A percentile compares a stretch with the other conserved stretches of the same genome.
Evolutionary conservation across 2,329 filamentous ascomycete genomes (phyloP).

Genomic region (Sclerotinia subarctica): DNA sequence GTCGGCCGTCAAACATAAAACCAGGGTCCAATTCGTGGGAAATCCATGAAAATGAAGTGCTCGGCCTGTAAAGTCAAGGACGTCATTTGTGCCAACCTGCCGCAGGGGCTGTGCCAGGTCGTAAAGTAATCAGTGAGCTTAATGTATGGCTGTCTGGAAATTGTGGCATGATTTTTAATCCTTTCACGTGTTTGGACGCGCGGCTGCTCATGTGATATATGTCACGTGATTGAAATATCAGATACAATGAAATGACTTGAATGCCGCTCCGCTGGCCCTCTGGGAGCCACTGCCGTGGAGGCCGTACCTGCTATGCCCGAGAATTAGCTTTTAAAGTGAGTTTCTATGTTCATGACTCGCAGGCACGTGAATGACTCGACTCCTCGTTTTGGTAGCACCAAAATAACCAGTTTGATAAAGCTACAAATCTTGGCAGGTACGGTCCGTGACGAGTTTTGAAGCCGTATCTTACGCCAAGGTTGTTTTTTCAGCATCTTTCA

Average conservation of each 20-base stretch:
- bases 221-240: background rate
- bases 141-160: background rate
- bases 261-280: no score
- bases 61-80: background rate
- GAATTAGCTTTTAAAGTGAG: no score
- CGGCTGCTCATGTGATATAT: background rate
- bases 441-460: background rate
- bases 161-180: background rate
- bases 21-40: background rate
- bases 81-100: background rate
- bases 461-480: background rate
- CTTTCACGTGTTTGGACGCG: background rate
- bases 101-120: background rate
- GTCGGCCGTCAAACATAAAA: background rate
- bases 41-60: background rate
- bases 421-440: constrained; percentile 1
- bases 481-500: background rate
- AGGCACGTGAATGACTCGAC: background rate
- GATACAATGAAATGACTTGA: no score
- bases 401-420: background rate
- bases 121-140: background rate
- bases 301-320: no score
- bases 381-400: background rate
- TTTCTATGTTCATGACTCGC: no score
- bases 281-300: no score